A percentile compares a stretch with the other conserved stretches of the same genome.
Evolutionary conservation across 805 yeast species (phyloP).

Genomic region (Lipomyces kockii): DNA sequence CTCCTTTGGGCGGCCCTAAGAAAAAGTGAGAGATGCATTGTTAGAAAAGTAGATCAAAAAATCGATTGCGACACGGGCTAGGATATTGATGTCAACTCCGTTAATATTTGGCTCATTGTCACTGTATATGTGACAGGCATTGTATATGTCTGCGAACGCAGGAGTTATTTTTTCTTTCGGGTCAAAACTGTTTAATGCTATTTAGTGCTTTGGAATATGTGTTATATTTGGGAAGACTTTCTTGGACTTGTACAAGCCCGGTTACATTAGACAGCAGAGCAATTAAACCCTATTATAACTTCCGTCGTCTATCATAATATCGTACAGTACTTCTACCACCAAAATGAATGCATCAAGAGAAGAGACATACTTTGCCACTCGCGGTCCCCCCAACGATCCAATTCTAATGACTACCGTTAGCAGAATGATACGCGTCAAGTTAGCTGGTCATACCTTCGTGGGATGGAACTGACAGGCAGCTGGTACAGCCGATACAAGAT

Average conservation of each 20-base stretch:
- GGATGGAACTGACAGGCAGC: slow-evolving; percentile 88
- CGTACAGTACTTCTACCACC: not conserved
- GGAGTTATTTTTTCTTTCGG: not conserved
- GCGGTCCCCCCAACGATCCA: slow-evolving; percentile 96
- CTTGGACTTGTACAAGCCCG: not conserved
- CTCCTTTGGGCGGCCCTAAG: slow-evolving; percentile 65
- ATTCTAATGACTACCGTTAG: slow-evolving; percentile 48
- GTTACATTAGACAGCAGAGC: not conserved
- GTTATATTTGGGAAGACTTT: not conserved
- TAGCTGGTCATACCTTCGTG: slow-evolving; percentile 48
- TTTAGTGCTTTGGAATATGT: not conserved
- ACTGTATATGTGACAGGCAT: not conserved
- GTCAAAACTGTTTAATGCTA: not conserved
- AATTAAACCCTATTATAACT: not conserved
- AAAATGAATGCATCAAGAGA: not conserved
- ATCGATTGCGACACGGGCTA: not conserved
- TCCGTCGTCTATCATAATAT: not conserved
- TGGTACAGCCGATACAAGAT: slow-evolving; percentile 82
- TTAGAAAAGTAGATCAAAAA: not conserved
- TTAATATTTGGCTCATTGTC: not conserved
- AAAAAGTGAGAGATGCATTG: slow-evolving; percentile 43
- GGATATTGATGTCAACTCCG: not conserved
- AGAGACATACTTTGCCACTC: slow-evolving; percentile 71
- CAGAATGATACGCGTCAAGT: not conserved
- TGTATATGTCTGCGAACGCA: not conserved